Conservation (phyloP, 495 filamentous ascomycete species). For the Geoglossum glabrum region DNA sequence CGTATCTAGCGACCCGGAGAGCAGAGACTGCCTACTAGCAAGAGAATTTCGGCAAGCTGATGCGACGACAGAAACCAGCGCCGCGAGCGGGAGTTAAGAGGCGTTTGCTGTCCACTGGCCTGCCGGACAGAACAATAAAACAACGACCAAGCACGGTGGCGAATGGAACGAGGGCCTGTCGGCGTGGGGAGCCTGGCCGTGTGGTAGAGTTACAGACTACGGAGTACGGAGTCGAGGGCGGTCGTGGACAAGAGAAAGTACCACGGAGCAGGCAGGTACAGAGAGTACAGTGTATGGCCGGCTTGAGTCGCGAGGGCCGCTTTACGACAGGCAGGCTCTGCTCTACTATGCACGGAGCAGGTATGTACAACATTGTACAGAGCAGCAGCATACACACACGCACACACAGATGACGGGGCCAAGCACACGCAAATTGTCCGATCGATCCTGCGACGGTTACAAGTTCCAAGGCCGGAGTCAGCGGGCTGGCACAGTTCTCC, state of each 20-base stretch:
- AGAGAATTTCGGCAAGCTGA: not conserved
- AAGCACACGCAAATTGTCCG: not conserved
- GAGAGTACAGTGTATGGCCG: not conserved
- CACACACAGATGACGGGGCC: too few species aligned
- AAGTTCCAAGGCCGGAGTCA: not conserved
- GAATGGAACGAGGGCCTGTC: not conserved
- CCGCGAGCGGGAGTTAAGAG: not conserved
- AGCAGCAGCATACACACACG: too few species aligned
- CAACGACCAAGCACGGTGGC: not conserved
- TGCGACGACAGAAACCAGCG: not conserved
- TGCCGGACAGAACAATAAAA: not conserved
- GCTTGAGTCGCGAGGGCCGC: not conserved
- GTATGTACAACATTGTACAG: too few species aligned
- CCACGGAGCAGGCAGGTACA: not conserved
- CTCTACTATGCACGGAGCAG: too few species aligned
- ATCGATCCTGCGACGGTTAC: not conserved
- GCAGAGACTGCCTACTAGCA: too few species aligned
- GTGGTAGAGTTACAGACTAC: conserved; percentile 45
- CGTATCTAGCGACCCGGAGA: not conserved
- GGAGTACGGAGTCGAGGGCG: conserved; percentile 18
- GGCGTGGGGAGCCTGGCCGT: conserved; percentile 47
- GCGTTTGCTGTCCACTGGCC: not conserved
- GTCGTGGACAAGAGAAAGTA: not conserved
- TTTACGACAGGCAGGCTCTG: not conserved
- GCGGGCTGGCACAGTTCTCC: not conserved